These are phyloP conservation scores for Pseudonitzschia delicatissima DNA, from an alignment of 108 stramenopile genomes.

Conservation along the genomic window DNA sequence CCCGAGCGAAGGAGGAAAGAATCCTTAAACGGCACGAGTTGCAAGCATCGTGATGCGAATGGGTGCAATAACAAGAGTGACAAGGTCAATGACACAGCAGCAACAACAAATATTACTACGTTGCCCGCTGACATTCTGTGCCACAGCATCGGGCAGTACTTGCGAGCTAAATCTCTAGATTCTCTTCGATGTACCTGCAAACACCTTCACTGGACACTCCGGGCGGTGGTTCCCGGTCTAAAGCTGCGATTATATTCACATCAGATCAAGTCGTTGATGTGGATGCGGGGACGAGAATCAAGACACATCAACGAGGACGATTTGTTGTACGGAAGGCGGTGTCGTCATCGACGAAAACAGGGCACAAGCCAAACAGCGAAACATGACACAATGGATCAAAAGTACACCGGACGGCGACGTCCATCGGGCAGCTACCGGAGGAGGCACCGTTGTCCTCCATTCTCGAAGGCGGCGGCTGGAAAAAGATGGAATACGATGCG, in stretches of 20 bases:
- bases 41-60: no score
- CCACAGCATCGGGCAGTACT: conserved; percentile 47
- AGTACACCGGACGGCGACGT: conserved; percentile 39
- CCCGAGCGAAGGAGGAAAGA: no score
- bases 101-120: background rate
- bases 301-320: conserved; percentile 35
- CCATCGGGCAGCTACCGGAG: conserved; percentile 66
- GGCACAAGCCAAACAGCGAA: conserved; percentile 1
- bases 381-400: background rate
- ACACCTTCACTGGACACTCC: conserved; percentile 37
- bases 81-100: conserved; percentile 6
- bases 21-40: no score
- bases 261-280: conserved; percentile 68
- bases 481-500: conserved; percentile 1
- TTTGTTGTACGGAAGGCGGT: background rate
- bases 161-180: conserved; percentile 55
- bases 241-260: conserved; percentile 61
- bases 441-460: conserved; percentile 41
- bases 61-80: background rate
- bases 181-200: conserved; percentile 53
- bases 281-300: conserved; percentile 75
- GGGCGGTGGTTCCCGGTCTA: conserved; percentile 66
- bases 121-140: conserved; percentile 57
- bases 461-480: background rate
- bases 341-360: background rate